Percentiles rank a stretch among this genome's conserved stretches.
These are phyloP conservation scores for Globisporangium ultimum DNA, from an alignment of 352 stramenopile species.

Conservation along the genomic window DNA sequence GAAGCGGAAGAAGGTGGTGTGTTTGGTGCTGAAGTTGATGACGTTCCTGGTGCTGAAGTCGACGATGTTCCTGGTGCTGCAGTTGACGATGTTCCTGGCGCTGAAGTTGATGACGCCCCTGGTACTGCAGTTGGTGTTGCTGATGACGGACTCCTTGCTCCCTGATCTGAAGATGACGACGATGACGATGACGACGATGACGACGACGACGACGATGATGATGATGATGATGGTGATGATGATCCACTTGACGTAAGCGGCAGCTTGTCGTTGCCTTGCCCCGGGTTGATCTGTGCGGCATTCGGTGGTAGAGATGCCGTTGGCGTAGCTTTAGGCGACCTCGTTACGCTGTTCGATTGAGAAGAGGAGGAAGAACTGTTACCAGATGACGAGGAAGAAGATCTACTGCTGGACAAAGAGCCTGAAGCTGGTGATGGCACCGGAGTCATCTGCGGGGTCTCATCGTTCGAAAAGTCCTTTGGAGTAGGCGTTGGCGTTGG, in stretches of 20 bases:
- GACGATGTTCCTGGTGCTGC: neutral
- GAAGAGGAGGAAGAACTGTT: neutral
- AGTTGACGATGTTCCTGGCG: neutral
- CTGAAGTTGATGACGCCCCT: neutral
- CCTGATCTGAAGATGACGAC: neutral
- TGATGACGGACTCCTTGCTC: neutral
- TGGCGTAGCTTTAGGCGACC: neutral
- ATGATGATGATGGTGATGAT: neutral
- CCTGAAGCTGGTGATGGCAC: too few relatives aligned
- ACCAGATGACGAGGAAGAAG: neutral
- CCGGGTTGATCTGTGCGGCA: slow-evolving; percentile 4
- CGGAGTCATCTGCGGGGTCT: slow-evolving; percentile 2
- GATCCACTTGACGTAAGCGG: neutral
- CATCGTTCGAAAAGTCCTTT: neutral
- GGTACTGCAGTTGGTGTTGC: neutral
- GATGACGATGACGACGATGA: neutral
- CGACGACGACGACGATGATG: neutral
- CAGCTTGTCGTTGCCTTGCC: slow-evolving; percentile 1
- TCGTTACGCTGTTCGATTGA: neutral
- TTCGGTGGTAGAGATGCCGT: neutral
- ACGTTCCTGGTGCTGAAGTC: neutral
- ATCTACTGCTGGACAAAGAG: too few relatives aligned
- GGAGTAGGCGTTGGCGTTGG: slow-evolving; percentile 3
- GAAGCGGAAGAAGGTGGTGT: neutral
- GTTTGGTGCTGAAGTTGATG: neutral